Percentiles rank a stretch among this genome's conserved stretches.
These are phyloP conservation scores for Exidia glandulosa DNA, from an alignment of 768 basidiomycete species.

Conservation along the genomic window DNA sequence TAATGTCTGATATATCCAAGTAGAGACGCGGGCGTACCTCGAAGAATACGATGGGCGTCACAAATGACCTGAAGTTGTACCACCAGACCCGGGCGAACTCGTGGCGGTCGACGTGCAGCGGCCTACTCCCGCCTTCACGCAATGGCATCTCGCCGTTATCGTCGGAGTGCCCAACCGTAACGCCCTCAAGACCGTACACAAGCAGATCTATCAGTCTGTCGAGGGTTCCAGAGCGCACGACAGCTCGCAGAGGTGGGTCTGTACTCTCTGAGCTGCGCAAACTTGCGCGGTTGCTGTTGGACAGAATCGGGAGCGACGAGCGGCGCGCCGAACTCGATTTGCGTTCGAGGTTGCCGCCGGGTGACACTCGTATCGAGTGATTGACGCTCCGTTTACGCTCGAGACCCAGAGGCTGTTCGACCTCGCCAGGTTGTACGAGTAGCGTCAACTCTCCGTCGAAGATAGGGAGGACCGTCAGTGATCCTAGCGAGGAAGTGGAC, in stretches of 20 bases:
- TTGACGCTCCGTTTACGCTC: constrained; percentile 33
- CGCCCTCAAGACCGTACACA: constrained; percentile 63
- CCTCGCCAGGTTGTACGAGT: constrained; percentile 42
- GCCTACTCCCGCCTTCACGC: constrained; percentile 59
- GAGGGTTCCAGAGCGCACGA: constrained; percentile 70
- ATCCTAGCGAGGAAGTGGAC: not conserved
- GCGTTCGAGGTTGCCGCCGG: constrained; percentile 52
- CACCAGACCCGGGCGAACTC: constrained; percentile 78
- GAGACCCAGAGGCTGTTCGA: constrained; percentile 19
- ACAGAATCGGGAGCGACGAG: constrained; percentile 70
- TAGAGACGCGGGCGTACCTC: constrained; percentile 42
- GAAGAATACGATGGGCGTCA: constrained; percentile 72
- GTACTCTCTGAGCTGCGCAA: constrained; percentile 50
- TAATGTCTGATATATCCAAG: not conserved
- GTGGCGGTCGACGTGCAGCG: constrained; percentile 56
- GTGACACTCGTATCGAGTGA: constrained; percentile 74
- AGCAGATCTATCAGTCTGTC: constrained; percentile 64
- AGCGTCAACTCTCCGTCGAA: constrained; percentile 67
- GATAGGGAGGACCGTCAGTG: constrained; percentile 50
- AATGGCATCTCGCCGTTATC: constrained; percentile 81
- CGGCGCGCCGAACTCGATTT: constrained; percentile 65
- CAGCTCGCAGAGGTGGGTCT: constrained; percentile 61
- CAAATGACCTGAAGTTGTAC: constrained; percentile 72
- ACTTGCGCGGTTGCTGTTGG: constrained; percentile 37
- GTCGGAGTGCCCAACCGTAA: constrained; percentile 72